Evolutionary conservation across 1,139 yeast species (phyloP).

Genomic region (Blastobotrys capitulatus): DNA sequence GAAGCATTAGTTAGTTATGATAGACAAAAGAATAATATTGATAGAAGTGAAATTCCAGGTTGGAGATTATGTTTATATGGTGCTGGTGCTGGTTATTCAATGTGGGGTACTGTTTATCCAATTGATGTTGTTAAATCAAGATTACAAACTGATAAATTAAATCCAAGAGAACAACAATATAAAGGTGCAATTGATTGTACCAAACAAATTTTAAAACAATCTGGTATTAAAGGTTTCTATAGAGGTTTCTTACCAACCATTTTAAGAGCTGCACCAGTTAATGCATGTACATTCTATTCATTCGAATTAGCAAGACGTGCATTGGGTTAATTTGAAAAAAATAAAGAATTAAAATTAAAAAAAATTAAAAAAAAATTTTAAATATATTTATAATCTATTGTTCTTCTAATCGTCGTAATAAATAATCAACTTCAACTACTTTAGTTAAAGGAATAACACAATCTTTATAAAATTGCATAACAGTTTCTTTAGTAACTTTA

Average conservation of each 20-base stretch:
- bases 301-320: conserved; percentile 69
- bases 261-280: conserved; percentile 93
- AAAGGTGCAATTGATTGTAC: conserved; percentile 51
- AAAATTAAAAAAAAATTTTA: not conserved
- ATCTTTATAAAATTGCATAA: conserved; percentile 78
- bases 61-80: conserved; percentile 80
- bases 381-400: conserved; percentile 30
- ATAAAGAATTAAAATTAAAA: not conserved
- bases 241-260: conserved; percentile 88
- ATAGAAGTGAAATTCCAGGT: conserved; percentile 69
- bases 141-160: conserved; percentile 75
- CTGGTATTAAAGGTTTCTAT: conserved; percentile 73
- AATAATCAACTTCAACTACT: conserved; percentile 88
- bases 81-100: conserved; percentile 78
- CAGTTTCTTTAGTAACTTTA: conserved; percentile 72
- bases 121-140: conserved; percentile 81
- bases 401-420: conserved; percentile 67
- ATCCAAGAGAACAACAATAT: conserved; percentile 41
- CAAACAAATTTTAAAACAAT: conserved; percentile 44
- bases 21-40: conserved; percentile 38
- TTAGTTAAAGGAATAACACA: conserved; percentile 91
- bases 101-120: conserved; percentile 81
- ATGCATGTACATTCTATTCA: conserved; percentile 91
- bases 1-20: conserved; percentile 77
- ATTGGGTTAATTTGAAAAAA: conserved; percentile 19